Conservation (phyloP, 176 grass and related monocot species). For the Carex kokanica region DNA sequence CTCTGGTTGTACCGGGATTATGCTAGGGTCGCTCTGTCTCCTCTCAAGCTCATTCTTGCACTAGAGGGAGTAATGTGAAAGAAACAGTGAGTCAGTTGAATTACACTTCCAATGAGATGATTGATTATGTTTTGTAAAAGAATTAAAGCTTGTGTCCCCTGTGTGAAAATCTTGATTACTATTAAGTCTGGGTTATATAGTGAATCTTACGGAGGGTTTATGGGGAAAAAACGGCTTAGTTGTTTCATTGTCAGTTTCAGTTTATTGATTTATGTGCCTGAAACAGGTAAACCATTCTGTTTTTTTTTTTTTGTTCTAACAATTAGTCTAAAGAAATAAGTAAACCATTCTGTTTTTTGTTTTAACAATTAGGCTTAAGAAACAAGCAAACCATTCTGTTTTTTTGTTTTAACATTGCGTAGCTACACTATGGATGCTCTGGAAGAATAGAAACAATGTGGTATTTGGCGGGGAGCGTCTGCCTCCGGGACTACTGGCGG, state of each 20-base stretch:
- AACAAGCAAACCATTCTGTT: not conserved
- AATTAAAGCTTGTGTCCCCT: not conserved
- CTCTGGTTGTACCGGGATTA: conserved; percentile 25
- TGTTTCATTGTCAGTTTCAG: conserved; percentile 14
- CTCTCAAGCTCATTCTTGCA: conserved; percentile 18
- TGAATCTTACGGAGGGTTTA: not conserved
- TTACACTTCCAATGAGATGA: not conserved
- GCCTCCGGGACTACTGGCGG: too few species aligned
- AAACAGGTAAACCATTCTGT: not conserved
- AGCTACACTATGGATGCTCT: too few species aligned
- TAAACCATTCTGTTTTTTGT: not conserved
- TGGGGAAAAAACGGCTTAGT: not conserved
- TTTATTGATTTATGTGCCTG: not conserved
- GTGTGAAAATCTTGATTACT: not conserved
- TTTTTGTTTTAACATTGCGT: not conserved
- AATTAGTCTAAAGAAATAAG: not conserved
- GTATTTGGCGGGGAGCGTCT: too few species aligned
- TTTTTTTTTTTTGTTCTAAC: not conserved
- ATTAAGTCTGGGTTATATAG: not conserved
- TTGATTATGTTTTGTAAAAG: not conserved
- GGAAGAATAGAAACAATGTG: too few species aligned
- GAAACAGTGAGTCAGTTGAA: not conserved
- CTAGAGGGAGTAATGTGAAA: conserved; percentile 4
- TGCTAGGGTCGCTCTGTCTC: conserved; percentile 10
- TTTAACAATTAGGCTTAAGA: not conserved